Conservation (phyloP, 2,329 filamentous ascomycete species). For the Trichoderma breve region DNA sequence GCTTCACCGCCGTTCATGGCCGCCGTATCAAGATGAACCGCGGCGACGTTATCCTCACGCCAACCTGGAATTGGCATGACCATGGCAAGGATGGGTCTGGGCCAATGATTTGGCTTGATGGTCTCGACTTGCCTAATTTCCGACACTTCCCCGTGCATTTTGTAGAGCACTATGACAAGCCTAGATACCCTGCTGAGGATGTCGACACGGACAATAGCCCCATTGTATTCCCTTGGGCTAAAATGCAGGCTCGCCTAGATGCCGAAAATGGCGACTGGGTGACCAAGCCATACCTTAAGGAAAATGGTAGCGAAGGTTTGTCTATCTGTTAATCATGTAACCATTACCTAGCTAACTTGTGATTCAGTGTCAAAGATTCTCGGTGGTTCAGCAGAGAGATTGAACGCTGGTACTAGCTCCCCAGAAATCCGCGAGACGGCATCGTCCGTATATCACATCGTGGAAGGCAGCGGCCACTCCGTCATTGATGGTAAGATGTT, state of each 20-base stretch:
- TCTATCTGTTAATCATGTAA: neutral
- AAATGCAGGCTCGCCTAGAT: conserved; percentile 45
- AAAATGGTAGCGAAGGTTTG: conserved; percentile 33
- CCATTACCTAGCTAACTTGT: neutral
- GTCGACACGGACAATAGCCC: conserved; percentile 38
- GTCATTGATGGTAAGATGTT: conserved; percentile 38
- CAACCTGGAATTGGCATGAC: conserved; percentile 59
- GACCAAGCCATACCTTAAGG: conserved; percentile 34
- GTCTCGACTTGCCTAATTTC: conserved; percentile 53
- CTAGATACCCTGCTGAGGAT: conserved; percentile 46
- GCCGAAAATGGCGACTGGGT: conserved; percentile 28
- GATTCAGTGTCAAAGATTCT: conserved; percentile 37
- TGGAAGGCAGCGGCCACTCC: conserved; percentile 45
- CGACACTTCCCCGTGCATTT: conserved; percentile 52
- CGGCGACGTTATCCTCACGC: conserved; percentile 57
- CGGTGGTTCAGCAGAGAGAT: conserved; percentile 46
- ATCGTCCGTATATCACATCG: conserved; percentile 53
- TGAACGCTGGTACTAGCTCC: conserved; percentile 39
- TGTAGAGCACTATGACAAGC: conserved; percentile 48
- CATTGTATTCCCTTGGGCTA: conserved; percentile 49
- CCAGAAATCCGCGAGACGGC: conserved; percentile 46
- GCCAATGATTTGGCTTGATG: conserved; percentile 59
- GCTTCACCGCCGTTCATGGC: conserved; percentile 58
- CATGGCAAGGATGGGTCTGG: conserved; percentile 56
- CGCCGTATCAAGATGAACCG: conserved; percentile 49